Percentiles rank a stretch among this genome's conserved stretches.
Evolutionary conservation across 805 yeast species (phyloP).

Genomic region (Yarrowia sp.): DNA sequence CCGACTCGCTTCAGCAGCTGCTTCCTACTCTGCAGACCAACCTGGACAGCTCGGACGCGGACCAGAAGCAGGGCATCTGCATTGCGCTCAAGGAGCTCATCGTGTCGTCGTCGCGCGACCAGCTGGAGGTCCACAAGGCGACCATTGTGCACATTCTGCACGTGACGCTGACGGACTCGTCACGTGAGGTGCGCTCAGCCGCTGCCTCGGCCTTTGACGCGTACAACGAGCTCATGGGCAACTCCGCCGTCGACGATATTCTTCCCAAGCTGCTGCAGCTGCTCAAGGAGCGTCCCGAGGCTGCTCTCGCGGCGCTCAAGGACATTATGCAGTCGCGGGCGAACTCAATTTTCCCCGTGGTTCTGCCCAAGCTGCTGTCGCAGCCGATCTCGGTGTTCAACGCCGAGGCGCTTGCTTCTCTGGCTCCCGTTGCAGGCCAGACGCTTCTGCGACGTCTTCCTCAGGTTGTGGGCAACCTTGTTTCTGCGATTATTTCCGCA

Average conservation of each 20-base stretch:
- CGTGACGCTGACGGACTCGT: constrained; percentile 72
- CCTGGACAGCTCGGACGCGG: constrained; percentile 57
- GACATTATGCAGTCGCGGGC: constrained; percentile 90
- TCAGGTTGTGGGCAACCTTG: constrained; percentile 68
- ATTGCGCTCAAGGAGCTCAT: constrained; percentile 85
- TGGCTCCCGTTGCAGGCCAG: constrained; percentile 86
- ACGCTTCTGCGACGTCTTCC: constrained; percentile 73
- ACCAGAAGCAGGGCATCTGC: constrained; percentile 94
- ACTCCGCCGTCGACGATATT: constrained; percentile 80
- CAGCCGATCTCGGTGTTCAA: constrained; percentile 81
- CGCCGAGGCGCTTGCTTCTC: constrained; percentile 81
- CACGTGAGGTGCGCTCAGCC: constrained; percentile 75
- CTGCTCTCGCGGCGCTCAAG: constrained; percentile 83
- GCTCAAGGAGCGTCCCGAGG: constrained; percentile 55
- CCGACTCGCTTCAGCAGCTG: constrained; percentile 76
- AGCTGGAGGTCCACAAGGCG: constrained; percentile 62
- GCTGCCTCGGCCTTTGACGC: constrained; percentile 91
- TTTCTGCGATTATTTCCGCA: constrained; percentile 53
- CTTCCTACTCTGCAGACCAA: constrained; percentile 78
- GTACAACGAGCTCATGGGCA: constrained; percentile 78
- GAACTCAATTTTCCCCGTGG: constrained; percentile 88
- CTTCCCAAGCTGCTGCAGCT: constrained; percentile 76
- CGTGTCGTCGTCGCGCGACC: constrained; percentile 60
- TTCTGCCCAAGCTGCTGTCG: constrained; percentile 77
- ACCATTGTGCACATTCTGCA: constrained; percentile 72